phyloP scores from a whole-genome alignment of 352 stramenopile genomes.

The Globisporangium iwayamae region DNA sequence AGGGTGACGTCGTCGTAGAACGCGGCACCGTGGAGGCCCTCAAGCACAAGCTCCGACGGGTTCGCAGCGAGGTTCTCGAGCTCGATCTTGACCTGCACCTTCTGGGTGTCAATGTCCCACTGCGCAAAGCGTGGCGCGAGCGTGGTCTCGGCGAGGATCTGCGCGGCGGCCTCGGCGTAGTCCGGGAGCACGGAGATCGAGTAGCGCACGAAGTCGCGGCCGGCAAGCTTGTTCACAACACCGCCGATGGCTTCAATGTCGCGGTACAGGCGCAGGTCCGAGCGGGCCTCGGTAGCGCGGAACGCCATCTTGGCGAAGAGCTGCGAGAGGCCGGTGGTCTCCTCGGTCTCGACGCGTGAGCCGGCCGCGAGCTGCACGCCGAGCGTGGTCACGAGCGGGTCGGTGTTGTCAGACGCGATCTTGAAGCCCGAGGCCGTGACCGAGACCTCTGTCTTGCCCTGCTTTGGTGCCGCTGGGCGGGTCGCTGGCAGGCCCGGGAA shows the following conservation, averaged over 20 bases:
- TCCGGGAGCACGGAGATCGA: slow-evolving; percentile 73
- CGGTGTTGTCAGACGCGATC: slow-evolving; percentile 56
- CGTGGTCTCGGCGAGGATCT: slow-evolving; percentile 80
- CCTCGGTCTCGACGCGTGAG: slow-evolving; percentile 60
- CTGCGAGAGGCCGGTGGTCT: slow-evolving; percentile 70
- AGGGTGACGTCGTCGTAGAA: slow-evolving; percentile 82
- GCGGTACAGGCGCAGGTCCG: slow-evolving; percentile 77
- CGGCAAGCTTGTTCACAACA: slow-evolving; percentile 49
- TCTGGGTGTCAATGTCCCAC: slow-evolving; percentile 76
- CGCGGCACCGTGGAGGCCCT: slow-evolving; percentile 66
- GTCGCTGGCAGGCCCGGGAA: slow-evolving; percentile 49
- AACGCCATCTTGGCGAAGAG: slow-evolving; percentile 85
- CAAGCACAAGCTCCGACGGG: slow-evolving; percentile 40
- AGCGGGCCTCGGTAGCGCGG: slow-evolving; percentile 64
- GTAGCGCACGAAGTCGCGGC: slow-evolving; percentile 77
- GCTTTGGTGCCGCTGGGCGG: slow-evolving; percentile 31
- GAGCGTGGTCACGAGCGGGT: slow-evolving; percentile 48
- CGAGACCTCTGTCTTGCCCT: slow-evolving; percentile 32
- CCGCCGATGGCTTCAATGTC: slow-evolving; percentile 81
- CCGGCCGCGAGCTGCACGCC: slow-evolving; percentile 63
- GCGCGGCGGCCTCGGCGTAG: slow-evolving; percentile 54
- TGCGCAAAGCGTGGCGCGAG: slow-evolving; percentile 70
- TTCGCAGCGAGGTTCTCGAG: slow-evolving; percentile 37
- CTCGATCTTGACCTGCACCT: slow-evolving; percentile 60
- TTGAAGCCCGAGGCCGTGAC: slow-evolving; percentile 45